A percentile compares a stretch with the other conserved stretches of the same genome.
Conservation (phyloP, 257 asterid genomes). For the Handroanthus guayacan region DNA sequence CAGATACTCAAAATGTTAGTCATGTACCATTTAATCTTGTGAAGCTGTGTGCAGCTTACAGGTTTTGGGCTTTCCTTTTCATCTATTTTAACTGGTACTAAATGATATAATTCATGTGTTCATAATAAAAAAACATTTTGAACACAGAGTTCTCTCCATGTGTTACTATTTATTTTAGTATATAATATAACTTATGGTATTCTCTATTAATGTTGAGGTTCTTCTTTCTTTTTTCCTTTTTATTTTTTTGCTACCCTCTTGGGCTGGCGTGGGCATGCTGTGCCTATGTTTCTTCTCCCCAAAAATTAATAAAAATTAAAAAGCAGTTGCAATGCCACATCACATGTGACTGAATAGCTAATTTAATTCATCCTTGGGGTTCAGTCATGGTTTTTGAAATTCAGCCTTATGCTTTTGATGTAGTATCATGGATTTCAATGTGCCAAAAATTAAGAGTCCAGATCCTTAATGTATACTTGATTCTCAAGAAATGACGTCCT, state of each 20-base stretch:
- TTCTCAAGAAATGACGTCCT: background rate
- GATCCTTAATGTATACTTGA: background rate
- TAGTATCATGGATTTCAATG: slow-evolving; percentile 10
- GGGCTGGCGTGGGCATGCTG: no score
- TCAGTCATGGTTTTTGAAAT: background rate
- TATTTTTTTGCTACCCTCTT: background rate
- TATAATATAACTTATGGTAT: background rate
- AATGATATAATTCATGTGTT: background rate
- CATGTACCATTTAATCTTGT: background rate
- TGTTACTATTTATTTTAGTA: slow-evolving; percentile 6
- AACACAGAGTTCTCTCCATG: slow-evolving; percentile 1
- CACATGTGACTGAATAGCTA: background rate
- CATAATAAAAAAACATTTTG: background rate
- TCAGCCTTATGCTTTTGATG: background rate
- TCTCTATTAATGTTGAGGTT: background rate
- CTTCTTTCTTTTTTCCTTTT: background rate
- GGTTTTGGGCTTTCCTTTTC: slow-evolving; percentile 6
- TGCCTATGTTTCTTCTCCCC: no score
- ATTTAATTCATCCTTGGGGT: background rate
- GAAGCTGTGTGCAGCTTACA: slow-evolving; percentile 3
- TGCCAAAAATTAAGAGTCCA: background rate
- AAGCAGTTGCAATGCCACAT: background rate
- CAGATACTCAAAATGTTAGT: background rate
- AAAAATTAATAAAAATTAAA: background rate
- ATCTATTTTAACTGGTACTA: slow-evolving; percentile 19